phyloP scores from a whole-genome alignment of 768 basidiomycete species.

The Leccinum rimulosum region DNA sequence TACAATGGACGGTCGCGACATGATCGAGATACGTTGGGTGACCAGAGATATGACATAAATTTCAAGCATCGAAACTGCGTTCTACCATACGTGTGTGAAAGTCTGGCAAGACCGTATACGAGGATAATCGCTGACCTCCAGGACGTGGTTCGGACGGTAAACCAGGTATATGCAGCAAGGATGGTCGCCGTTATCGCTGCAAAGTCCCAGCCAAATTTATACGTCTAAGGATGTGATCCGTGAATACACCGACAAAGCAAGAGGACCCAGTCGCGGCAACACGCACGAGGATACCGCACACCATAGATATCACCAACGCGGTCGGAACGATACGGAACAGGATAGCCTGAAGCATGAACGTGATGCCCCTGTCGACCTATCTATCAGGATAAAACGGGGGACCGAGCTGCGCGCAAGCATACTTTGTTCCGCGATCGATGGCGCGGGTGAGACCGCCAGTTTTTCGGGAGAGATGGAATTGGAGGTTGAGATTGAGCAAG shows the following conservation, averaged over 20 bases:
- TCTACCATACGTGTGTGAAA: constrained; percentile 38
- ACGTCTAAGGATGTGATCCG: constrained; percentile 56
- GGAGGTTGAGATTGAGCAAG: constrained; percentile 83
- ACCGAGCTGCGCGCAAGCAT: constrained; percentile 17
- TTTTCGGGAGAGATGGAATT: constrained; percentile 89
- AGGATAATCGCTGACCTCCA: constrained; percentile 66
- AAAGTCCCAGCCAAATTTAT: constrained; percentile 97
- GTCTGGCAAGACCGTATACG: neutral
- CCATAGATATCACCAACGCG: constrained; percentile 92
- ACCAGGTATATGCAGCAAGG: constrained; percentile 93
- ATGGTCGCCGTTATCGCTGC: constrained; percentile 85
- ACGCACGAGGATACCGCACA: constrained; percentile 92
- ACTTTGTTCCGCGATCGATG: constrained; percentile 98
- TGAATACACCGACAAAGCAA: neutral
- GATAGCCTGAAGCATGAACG: constrained; percentile 89
- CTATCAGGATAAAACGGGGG: neutral
- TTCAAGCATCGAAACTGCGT: constrained; percentile 77
- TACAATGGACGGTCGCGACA: constrained; percentile 44
- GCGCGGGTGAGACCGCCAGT: constrained; percentile 96
- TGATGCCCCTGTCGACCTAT: constrained; percentile 70
- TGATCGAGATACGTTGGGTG: constrained; percentile 12
- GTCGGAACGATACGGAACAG: constrained; percentile 96
- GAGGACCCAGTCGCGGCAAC: neutral
- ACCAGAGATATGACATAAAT: too few species aligned
- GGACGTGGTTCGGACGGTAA: constrained; percentile 91